A percentile compares a stretch with the other conserved stretches of the same genome.
Evolutionary conservation across 1,284 basidiomycete genomes (phyloP).

Genomic region (Cutaneotrichosporon sp.): DNA sequence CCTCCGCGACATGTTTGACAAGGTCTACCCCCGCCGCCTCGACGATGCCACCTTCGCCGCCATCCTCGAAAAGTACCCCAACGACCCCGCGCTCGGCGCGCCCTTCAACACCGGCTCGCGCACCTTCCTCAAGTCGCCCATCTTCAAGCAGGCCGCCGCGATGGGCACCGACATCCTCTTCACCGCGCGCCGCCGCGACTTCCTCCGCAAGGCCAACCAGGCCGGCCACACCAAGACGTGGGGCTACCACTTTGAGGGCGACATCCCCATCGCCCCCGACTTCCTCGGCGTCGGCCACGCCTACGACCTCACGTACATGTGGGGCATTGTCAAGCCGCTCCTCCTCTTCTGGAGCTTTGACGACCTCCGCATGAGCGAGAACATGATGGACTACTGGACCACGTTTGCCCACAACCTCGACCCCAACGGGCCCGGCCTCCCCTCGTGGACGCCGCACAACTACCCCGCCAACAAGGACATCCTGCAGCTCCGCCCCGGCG

Average conservation of each 20-base stretch:
- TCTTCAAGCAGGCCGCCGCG: constrained; percentile 37
- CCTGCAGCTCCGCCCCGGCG: constrained; percentile 31
- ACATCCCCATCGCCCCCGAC: constrained; percentile 1
- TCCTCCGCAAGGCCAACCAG: constrained; percentile 33
- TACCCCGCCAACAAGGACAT: constrained; percentile 32
- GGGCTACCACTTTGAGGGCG: constrained; percentile 40
- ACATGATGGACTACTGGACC: constrained; percentile 46
- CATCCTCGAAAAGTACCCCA: constrained; percentile 36
- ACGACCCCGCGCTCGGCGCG: constrained; percentile 31
- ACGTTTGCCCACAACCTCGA: constrained; percentile 50
- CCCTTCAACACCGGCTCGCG: constrained; percentile 41
- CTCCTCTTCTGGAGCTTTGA: constrained; percentile 14
- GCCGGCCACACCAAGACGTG: constrained; percentile 35
- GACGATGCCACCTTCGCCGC: constrained; percentile 21
- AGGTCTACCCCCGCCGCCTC: constrained; percentile 26
- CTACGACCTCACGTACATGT: constrained; percentile 36
- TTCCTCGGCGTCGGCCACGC: constrained; percentile 24
- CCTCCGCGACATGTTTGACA: constrained; percentile 17
- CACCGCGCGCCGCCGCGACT: constrained; percentile 37
- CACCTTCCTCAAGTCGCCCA: constrained; percentile 8
- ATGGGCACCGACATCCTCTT: constrained; percentile 40
- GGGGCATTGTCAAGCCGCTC: constrained; percentile 20
- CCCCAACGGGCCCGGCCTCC: constrained; percentile 34
- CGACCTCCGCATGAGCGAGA: constrained; percentile 32
- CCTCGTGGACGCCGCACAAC: constrained; percentile 40